Base-by-base conservation (phyloP, 148 eudicot species). In the Rhododendron ferrugineum region DNA sequence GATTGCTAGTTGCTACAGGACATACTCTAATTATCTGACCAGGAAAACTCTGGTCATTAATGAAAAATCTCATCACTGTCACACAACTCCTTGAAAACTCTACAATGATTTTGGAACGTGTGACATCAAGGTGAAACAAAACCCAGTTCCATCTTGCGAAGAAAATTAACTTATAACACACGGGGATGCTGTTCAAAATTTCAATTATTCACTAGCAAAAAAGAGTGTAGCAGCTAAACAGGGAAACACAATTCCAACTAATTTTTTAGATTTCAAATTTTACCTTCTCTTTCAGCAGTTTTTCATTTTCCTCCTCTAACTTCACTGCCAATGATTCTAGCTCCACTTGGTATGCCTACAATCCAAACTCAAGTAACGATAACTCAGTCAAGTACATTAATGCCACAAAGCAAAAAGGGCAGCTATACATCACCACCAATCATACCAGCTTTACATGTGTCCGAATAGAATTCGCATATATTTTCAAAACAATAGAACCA, bases 291-390 rank as follows among this genome's bases (percentile, higher is more conserved):
- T 87, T 89, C 85, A 90, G 79, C 72, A 96, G 88, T 78, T 75
- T 88, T 85, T 94, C 94, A 82, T 96, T 93, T 85, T 94, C 98
- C 84, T 94, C 97, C 89, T 94, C 98, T 83, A 96, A 87, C 86
- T 91, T 93, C 85, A 89, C 91, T 49, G 94, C 98, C 89, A 96
- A 89, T 5, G 98, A 88, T 87, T 96, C 99, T 86, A 96, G 83
- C 78, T 96, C 98, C 58, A 90, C 91, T 89, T 92, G 98, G 85
- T 96, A 96, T 18, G 98, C 98, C 98, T 94, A 86, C 60, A 86
- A 66, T 66, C 82, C 80, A 85, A 86, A 23, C 16, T 15, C 66
- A 68, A 11, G 56, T 10, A 79, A 78, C 18, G 34, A 87, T 72
- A 86, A 72, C 18, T 66, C 11, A 47, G 83, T 26, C 15, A 46